phyloP scores from a whole-genome alignment of 1,284 basidiomycete species.

The Stygiomarasmius scandens region DNA sequence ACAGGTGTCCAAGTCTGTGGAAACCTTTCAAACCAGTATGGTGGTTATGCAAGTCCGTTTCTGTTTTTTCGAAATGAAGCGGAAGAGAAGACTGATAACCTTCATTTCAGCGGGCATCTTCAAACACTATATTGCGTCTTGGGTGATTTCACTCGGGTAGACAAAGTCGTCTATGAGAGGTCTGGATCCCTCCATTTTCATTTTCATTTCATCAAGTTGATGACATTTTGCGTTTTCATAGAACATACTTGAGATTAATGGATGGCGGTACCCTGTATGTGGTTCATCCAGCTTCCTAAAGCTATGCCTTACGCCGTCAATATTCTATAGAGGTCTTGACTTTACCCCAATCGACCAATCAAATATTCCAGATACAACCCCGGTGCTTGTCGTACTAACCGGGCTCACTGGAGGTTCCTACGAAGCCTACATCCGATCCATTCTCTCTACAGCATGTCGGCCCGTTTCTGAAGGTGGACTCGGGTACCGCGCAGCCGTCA shows the following conservation, averaged over 20 bases:
- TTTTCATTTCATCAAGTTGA: not conserved
- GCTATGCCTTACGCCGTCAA: not conserved
- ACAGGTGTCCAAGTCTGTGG: constrained; percentile 59
- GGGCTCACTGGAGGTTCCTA: constrained; percentile 92
- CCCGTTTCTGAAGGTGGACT: constrained; percentile 76
- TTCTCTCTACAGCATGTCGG: constrained; percentile 72
- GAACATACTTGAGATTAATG: constrained; percentile 59
- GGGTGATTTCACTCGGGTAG: constrained; percentile 62
- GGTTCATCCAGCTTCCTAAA: not conserved
- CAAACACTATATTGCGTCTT: constrained; percentile 63
- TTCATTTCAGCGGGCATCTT: constrained; percentile 59
- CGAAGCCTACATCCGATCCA: constrained; percentile 85
- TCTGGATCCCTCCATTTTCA: constrained; percentile 29
- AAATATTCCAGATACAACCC: constrained; percentile 61
- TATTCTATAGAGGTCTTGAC: constrained; percentile 62
- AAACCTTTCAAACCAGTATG: constrained; percentile 59
- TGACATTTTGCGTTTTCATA: constrained; percentile 23
- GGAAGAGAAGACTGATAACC: constrained; percentile 7
- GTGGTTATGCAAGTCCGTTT: constrained; percentile 70
- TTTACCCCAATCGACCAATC: constrained; percentile 65
- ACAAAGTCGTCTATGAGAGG: constrained; percentile 69
- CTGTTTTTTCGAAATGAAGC: constrained; percentile 1
- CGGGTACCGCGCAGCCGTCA: constrained; percentile 85
- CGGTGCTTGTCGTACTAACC: constrained; percentile 84
- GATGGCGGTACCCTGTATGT: constrained; percentile 73